Conservation (phyloP, 441 rosid species). For the Biscutella laevigata region DNA sequence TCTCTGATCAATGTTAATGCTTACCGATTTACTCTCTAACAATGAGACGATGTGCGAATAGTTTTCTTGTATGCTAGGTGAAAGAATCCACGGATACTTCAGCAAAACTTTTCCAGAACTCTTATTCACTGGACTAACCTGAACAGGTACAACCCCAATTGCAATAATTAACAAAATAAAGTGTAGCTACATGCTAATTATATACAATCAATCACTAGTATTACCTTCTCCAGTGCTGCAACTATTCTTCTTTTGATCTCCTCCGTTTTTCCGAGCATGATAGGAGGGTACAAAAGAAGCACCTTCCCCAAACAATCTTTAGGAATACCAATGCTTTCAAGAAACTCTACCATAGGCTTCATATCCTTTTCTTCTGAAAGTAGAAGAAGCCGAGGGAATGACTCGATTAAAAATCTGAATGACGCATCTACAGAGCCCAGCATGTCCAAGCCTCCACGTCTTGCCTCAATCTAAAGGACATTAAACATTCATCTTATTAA, state of each 20-base stretch:
- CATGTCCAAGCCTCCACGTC: slow-evolving; percentile 82
- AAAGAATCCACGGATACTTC: slow-evolving; percentile 85
- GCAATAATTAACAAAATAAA: slow-evolving; percentile 19
- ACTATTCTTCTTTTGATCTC: slow-evolving; percentile 33
- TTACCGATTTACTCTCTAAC: slow-evolving; percentile 57
- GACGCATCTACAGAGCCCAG: slow-evolving; percentile 48
- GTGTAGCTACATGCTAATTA: slow-evolving; percentile 10
- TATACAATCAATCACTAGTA: not conserved
- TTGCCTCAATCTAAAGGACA: slow-evolving; percentile 65
- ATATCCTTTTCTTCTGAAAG: slow-evolving; percentile 51
- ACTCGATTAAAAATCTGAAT: slow-evolving; percentile 58
- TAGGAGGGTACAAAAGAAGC: slow-evolving; percentile 69
- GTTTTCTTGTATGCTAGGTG: slow-evolving; percentile 54
- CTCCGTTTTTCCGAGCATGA: slow-evolving; percentile 35
- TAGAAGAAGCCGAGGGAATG: slow-evolving; percentile 71
- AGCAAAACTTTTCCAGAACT: slow-evolving; percentile 51
- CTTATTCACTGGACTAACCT: slow-evolving; percentile 41
- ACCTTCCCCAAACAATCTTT: slow-evolving; percentile 30
- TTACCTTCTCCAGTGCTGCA: slow-evolving; percentile 50
- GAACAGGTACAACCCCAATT: slow-evolving; percentile 10
- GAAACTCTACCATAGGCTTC: slow-evolving; percentile 47
- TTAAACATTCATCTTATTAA: slow-evolving; percentile 2
- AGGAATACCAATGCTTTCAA: slow-evolving; percentile 50
- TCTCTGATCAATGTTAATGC: not conserved
- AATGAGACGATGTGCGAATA: slow-evolving; percentile 42